Percentiles rank a stretch among this genome's conserved stretches.
Evolutionary conservation across 768 basidiomycete species (phyloP).

Genomic region (Naganishia kalamii): DNA sequence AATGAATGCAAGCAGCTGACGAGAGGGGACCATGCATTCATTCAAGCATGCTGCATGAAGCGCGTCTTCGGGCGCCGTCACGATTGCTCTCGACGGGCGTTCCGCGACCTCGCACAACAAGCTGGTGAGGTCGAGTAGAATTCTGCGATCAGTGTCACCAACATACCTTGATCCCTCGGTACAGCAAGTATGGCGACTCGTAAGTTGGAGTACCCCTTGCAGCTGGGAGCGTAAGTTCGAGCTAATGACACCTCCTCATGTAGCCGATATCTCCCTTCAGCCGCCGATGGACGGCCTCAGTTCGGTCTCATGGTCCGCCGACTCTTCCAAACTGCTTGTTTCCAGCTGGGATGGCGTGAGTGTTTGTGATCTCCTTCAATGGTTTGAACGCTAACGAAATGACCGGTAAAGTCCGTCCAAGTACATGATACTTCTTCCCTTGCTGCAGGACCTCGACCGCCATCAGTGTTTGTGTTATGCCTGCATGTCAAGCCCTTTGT

Average conservation of each 20-base stretch:
- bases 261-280: conserved; percentile 36
- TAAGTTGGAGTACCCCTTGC: background rate
- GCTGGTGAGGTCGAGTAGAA: too few relatives aligned
- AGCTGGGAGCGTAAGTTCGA: background rate
- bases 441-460: background rate
- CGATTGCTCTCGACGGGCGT: background rate
- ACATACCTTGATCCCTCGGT: background rate
- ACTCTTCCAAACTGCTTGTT: conserved; percentile 71
- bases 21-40: too few relatives aligned
- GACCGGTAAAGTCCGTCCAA: conserved; percentile 53
- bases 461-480: background rate
- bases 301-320: conserved; percentile 71
- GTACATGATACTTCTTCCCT: conserved; percentile 18
- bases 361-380: conserved; percentile 46
- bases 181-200: background rate
- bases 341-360: conserved; percentile 82
- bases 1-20: too few relatives aligned
- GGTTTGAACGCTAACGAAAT: conserved; percentile 60
- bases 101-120: too few relatives aligned
- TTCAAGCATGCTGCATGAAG: too few relatives aligned
- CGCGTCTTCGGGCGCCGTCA: too few relatives aligned
- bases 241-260: background rate
- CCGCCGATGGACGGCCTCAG: conserved; percentile 81
- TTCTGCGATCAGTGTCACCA: background rate
- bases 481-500: conserved; percentile 26